These are phyloP conservation scores for Farysia itapuensis DNA, from an alignment of 1,284 basidiomycete species.

Conservation along the genomic window DNA sequence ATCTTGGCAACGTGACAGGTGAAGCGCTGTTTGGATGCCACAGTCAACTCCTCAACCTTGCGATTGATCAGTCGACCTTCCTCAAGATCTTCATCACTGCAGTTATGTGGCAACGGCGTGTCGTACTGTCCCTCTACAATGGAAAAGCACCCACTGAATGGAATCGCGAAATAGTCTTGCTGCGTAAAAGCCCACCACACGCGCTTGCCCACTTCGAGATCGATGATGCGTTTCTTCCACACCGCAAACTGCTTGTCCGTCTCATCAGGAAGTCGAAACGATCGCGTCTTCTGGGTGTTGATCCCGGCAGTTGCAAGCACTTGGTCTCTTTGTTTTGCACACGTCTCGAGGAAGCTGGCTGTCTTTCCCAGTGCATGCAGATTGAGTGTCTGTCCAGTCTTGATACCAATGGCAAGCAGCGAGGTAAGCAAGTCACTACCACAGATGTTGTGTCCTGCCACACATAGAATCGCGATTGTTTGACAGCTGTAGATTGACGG, in stretches of 20 bases:
- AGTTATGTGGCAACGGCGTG: constrained; percentile 39
- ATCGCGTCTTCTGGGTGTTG: constrained; percentile 6
- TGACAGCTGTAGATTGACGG: constrained; percentile 38
- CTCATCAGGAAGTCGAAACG: constrained; percentile 24
- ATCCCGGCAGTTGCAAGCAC: constrained; percentile 16
- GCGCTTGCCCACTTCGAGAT: constrained; percentile 40
- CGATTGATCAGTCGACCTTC: constrained; percentile 28
- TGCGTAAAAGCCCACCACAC: constrained; percentile 45
- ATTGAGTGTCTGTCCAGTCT: constrained; percentile 36
- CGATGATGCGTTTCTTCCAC: constrained; percentile 34
- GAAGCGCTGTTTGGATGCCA: constrained; percentile 36
- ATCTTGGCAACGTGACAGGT: constrained; percentile 39
- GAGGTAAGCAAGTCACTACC: constrained; percentile 38
- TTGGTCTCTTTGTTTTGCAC: constrained; percentile 12
- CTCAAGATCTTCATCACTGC: constrained; percentile 32
- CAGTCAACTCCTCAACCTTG: constrained; percentile 32
- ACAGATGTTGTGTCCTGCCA: constrained; percentile 41
- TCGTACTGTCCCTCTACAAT: constrained; percentile 40
- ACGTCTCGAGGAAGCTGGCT: constrained; percentile 18
- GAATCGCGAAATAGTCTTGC: constrained; percentile 43
- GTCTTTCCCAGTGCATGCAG: constrained; percentile 32
- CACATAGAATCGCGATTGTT: constrained; percentile 38
- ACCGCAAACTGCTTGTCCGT: constrained; percentile 24
- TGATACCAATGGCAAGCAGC: constrained; percentile 41
- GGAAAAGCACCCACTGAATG: constrained; percentile 35